Percentiles rank a stretch among this genome's conserved stretches.
Conservation (phyloP, 257 asterid genomes). For the Solanum corneliomulleri region DNA sequence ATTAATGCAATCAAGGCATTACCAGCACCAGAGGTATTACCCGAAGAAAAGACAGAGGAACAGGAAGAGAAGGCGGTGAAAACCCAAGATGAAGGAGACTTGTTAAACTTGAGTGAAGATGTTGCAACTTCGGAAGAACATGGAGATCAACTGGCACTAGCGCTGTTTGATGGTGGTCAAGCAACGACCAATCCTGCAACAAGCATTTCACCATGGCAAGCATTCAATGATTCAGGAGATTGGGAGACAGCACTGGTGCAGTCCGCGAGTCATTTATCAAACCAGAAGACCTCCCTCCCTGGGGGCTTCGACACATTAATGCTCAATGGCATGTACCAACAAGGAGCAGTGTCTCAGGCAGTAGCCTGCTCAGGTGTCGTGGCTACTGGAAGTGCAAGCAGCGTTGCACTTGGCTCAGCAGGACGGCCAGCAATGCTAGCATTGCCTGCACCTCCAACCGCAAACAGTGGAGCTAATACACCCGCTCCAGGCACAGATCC, state of each 20-base stretch:
- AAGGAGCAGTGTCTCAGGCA: slow-evolving; percentile 46
- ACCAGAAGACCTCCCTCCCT: slow-evolving; percentile 51
- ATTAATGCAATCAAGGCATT: slow-evolving; percentile 55
- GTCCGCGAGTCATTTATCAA: slow-evolving; percentile 58
- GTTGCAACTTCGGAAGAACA: slow-evolving; percentile 50
- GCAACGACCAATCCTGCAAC: slow-evolving; percentile 15
- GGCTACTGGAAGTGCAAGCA: slow-evolving; percentile 78
- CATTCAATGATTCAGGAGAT: slow-evolving; percentile 65
- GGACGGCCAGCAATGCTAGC: slow-evolving; percentile 81
- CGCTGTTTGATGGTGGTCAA: slow-evolving; percentile 53
- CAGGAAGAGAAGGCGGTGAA: slow-evolving; percentile 14
- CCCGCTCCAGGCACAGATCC: slow-evolving; percentile 11
- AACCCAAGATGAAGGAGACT: slow-evolving; percentile 44
- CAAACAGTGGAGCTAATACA: slow-evolving; percentile 8
- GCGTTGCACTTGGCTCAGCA: slow-evolving; percentile 73
- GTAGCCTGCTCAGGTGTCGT: slow-evolving; percentile 47
- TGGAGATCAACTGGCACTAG: slow-evolving; percentile 62
- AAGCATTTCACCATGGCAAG: slow-evolving; percentile 62
- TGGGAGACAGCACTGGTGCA: slow-evolving; percentile 80
- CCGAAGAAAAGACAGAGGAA: slow-evolving; percentile 9
- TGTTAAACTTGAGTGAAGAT: slow-evolving; percentile 55
- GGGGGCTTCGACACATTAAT: slow-evolving; percentile 53
- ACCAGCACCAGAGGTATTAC: slow-evolving; percentile 58
- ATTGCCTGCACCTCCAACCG: slow-evolving; percentile 67
- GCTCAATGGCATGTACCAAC: slow-evolving; percentile 89